These are phyloP conservation scores for Paralagenidium karlingii DNA, from an alignment of 352 stramenopile genomes.

Conservation along the genomic window DNA sequence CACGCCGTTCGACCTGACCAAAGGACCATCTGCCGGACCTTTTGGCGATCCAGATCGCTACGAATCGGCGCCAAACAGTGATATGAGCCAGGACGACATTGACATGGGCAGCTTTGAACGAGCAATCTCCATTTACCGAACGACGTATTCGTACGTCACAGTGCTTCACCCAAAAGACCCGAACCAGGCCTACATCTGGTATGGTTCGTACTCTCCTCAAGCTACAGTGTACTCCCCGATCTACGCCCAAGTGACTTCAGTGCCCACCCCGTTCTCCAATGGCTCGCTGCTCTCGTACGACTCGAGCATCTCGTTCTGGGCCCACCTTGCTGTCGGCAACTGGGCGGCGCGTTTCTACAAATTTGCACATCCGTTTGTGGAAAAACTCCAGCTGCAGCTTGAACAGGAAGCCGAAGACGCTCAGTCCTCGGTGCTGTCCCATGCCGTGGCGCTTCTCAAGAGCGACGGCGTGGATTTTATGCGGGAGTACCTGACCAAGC, in stretches of 20 bases:
- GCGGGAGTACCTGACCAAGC: slow-evolving; percentile 33
- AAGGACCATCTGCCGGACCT: slow-evolving; percentile 60
- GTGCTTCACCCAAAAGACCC: slow-evolving; percentile 38
- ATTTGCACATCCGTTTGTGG: slow-evolving; percentile 46
- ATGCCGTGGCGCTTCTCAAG: slow-evolving; percentile 24
- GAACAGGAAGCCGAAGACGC: slow-evolving; percentile 29
- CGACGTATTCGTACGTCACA: slow-evolving; percentile 82
- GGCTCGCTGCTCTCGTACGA: slow-evolving; percentile 61
- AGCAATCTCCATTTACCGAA: slow-evolving; percentile 89
- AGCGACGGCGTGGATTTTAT: slow-evolving; percentile 26
- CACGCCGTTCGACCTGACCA: slow-evolving; percentile 84
- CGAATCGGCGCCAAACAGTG: slow-evolving; percentile 26
- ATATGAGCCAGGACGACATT: slow-evolving; percentile 40
- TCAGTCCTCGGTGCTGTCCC: slow-evolving; percentile 16
- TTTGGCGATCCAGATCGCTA: slow-evolving; percentile 88
- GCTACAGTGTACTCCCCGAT: slow-evolving; percentile 83
- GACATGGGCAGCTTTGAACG: slow-evolving; percentile 71
- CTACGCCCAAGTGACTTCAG: slow-evolving; percentile 43
- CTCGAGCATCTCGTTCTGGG: slow-evolving; percentile 55
- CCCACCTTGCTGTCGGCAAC: slow-evolving; percentile 69
- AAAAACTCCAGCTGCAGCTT: slow-evolving; percentile 34
- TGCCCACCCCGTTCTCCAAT: slow-evolving; percentile 28
- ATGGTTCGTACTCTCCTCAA: slow-evolving; percentile 85
- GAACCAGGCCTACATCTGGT: slow-evolving; percentile 68
- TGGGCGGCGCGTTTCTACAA: slow-evolving; percentile 71